Conservation (phyloP, 1,139 yeast genomes). For the Cylindricascospora bacillispora region DNA sequence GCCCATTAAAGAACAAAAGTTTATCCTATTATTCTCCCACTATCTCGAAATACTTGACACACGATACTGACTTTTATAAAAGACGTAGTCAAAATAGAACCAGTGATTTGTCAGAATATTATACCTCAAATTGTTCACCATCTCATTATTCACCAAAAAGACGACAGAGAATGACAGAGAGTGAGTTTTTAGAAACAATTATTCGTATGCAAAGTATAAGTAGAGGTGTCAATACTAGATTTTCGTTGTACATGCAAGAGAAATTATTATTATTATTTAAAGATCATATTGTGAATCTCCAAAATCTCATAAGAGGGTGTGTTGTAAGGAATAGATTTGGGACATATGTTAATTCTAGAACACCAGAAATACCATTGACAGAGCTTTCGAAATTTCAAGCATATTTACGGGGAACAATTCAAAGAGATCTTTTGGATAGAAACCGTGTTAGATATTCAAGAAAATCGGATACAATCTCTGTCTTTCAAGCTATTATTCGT, state of each 20-base stretch:
- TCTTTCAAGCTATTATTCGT: no score
- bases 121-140: slow-evolving; percentile 15
- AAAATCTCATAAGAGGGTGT: slow-evolving; percentile 26
- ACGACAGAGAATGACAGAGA: slow-evolving; percentile 23
- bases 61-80: slow-evolving; percentile 19
- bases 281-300: slow-evolving; percentile 24
- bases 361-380: slow-evolving; percentile 37
- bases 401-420: no score
- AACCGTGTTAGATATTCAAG: neutral
- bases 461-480: no score
- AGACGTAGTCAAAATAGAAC: slow-evolving; percentile 20
- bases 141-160: slow-evolving; percentile 26
- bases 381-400: slow-evolving; percentile 39
- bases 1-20: slow-evolving; percentile 18
- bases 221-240: slow-evolving; percentile 54
- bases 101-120: slow-evolving; percentile 15
- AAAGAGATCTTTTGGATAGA: slow-evolving; percentile 3
- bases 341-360: slow-evolving; percentile 27
- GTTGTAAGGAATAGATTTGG: no score
- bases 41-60: slow-evolving; percentile 18
- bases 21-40: slow-evolving; percentile 25
- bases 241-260: slow-evolving; percentile 44
- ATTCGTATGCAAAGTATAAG: slow-evolving; percentile 45
- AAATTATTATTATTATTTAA: slow-evolving; percentile 24
- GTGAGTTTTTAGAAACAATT: slow-evolving; percentile 27